A percentile compares a stretch with the other conserved stretches of the same genome.
Conservation (phyloP, 78 protist species). For the Andalucia godoyi region DNA sequence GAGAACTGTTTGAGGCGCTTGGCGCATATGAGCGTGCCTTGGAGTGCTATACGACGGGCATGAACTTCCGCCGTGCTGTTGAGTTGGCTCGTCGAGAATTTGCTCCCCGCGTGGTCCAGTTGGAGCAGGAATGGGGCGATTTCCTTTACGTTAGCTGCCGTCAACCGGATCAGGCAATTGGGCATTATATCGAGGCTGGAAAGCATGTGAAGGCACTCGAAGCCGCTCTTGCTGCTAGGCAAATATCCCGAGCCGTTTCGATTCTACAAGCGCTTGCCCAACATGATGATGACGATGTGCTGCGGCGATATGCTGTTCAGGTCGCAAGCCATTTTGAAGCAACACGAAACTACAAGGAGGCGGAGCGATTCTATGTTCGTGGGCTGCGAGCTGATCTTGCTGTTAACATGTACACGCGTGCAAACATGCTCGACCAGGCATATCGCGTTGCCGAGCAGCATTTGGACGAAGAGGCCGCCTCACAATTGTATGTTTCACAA, state of each 20-base stretch:
- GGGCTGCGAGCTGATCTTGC: slow-evolving; percentile 15
- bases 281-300: neutral
- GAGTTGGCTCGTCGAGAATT: slow-evolving; percentile 37
- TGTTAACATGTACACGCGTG: slow-evolving; percentile 61
- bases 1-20: slow-evolving; percentile 54
- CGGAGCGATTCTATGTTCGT: slow-evolving; percentile 39
- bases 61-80: slow-evolving; percentile 59
- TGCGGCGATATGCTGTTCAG: neutral
- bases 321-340: slow-evolving; percentile 47
- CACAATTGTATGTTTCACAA: slow-evolving; percentile 21
- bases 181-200: slow-evolving; percentile 67
- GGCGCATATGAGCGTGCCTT: slow-evolving; percentile 41
- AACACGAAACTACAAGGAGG: slow-evolving; percentile 5
- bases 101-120: slow-evolving; percentile 26
- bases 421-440: slow-evolving; percentile 40
- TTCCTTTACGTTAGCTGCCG: slow-evolving; percentile 33
- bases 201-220: slow-evolving; percentile 49
- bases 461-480: slow-evolving; percentile 3
- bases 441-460: slow-evolving; percentile 32
- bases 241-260: slow-evolving; percentile 50
- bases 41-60: slow-evolving; percentile 52
- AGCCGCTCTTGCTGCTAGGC: slow-evolving; percentile 56
- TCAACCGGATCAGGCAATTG: slow-evolving; percentile 44
- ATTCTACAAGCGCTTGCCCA: slow-evolving; percentile 5
- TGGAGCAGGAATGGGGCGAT: slow-evolving; percentile 66